A percentile compares a stretch with the other conserved stretches of the same genome.
These are phyloP conservation scores for Ceratobasidium sp. DNA, from an alignment of 1,284 basidiomycete species.

Conservation along the genomic window DNA sequence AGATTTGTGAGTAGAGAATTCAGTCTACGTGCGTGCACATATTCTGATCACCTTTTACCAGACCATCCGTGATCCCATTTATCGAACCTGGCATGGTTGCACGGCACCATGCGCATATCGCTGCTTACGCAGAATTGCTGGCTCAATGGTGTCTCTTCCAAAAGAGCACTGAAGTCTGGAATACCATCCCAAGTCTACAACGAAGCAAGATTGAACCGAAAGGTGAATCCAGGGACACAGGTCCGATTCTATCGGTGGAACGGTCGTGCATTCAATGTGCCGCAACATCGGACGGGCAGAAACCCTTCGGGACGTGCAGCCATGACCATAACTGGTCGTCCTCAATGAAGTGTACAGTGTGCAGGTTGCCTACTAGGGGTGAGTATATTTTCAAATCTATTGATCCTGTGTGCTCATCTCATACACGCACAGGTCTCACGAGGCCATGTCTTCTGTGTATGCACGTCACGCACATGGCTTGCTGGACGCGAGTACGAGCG, in stretches of 20 bases:
- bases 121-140: conserved; percentile 45
- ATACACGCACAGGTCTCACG: conserved; percentile 31
- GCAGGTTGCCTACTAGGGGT: conserved; percentile 44
- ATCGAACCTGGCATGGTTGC: conserved; percentile 22
- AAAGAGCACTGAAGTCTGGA: conserved; percentile 40
- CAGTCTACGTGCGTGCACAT: neutral
- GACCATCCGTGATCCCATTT: conserved; percentile 39
- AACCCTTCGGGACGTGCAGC: conserved; percentile 19
- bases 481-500: conserved; percentile 39
- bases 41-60: neutral
- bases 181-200: conserved; percentile 33
- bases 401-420: neutral
- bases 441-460: conserved; percentile 44
- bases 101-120: conserved; percentile 41
- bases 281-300: conserved; percentile 33
- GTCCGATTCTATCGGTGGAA: conserved; percentile 21
- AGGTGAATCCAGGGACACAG: conserved; percentile 22
- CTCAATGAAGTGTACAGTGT: conserved; percentile 44
- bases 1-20: conserved; percentile 40
- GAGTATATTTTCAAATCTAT: neutral
- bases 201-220: conserved; percentile 13
- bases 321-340: conserved; percentile 32
- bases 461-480: conserved; percentile 44
- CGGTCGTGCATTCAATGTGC: conserved; percentile 1
- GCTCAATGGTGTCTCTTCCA: conserved; percentile 38